Base-by-base conservation (phyloP, 495 filamentous ascomycete genomes). In the Friedmanniomyces simplex region DNA sequence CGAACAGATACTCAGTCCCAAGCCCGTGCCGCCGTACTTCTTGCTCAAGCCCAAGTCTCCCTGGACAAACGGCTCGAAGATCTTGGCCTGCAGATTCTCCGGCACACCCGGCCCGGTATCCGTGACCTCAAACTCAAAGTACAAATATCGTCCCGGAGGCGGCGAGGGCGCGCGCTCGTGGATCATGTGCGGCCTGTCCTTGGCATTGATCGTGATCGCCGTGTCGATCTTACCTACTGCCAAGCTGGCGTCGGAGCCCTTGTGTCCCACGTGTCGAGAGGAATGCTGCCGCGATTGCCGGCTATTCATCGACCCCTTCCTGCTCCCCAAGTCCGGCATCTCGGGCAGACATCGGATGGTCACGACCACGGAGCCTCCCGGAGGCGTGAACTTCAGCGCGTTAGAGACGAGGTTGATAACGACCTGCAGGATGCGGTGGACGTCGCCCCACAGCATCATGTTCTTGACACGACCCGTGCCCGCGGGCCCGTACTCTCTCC, bases 1-100 rank as follows among this genome's bases (percentile, higher is more conserved):
- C 13, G 83, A 81, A 67, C 88, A 95, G 62, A 96, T 96, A 62
- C 85, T 89, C 50, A 96, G 68, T 10, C 91, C 91, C 7, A 96
- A 72, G n/a, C 91, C 91, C 7, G 91, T 95, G 14, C 91, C 91
- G 22, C 88, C 89, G 66, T 85, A 93, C 60, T 91, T 94, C 67
- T 89, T 94, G 69, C 84, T 91, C 21, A 96, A 73, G 1, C 88
- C 85, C 11, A 93, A 72, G 67, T 96, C 90, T 1, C 88, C 91
- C 70, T 96, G 91, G 10, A 96, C 85, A 63, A 96, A 96, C 0
- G 90, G 91, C 66, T 96, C 90, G 71, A 96, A 96, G 25, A 96
- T 87, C 59, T 82, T 80, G 56, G 86, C 72, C 58, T 88, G 88
- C 54, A 91, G 79, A 49, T 82, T 70, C 24, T 80, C 78, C 0